phyloP scores from a whole-genome alignment of 2,329 filamentous ascomycete species.

The Claviceps humidiphila region DNA sequence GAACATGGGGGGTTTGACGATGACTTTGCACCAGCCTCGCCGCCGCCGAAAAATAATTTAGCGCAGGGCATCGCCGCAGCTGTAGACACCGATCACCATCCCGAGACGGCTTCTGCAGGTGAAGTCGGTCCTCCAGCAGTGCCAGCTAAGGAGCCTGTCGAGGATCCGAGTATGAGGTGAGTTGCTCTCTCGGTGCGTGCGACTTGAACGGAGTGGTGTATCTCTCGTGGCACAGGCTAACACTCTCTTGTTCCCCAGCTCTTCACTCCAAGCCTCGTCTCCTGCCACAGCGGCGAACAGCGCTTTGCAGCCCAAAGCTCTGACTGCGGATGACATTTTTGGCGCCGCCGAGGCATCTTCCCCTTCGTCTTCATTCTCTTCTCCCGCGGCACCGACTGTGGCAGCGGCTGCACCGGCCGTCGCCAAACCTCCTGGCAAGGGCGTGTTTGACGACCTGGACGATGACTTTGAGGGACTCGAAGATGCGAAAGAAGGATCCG shows the following conservation, averaged over 20 bases:
- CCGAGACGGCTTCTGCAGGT: neutral
- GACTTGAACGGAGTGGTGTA: too few relatives aligned
- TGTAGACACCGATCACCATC: constrained; percentile 1
- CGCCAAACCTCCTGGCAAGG: constrained; percentile 25
- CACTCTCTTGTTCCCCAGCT: constrained; percentile 6
- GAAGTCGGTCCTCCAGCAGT: constrained; percentile 8
- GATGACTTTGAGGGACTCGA: constrained; percentile 72
- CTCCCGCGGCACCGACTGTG: neutral
- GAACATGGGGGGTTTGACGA: constrained; percentile 84
- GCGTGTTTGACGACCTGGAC: constrained; percentile 62
- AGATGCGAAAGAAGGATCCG: constrained; percentile 69
- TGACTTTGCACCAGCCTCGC: constrained; percentile 63
- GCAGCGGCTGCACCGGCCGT: constrained; percentile 5
- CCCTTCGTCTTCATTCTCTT: neutral
- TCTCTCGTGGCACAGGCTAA: neutral
- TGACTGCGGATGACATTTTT: constrained; percentile 28
- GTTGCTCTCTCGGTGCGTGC: neutral
- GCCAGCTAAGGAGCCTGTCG: constrained; percentile 14
- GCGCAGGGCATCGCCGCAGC: constrained; percentile 5
- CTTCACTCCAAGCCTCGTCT: constrained; percentile 17
- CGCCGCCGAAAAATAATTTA: constrained; percentile 24
- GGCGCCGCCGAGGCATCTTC: constrained; percentile 15
- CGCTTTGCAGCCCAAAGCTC: constrained; percentile 17
- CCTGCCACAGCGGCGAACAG: constrained; percentile 18
- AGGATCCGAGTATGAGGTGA: constrained; percentile 15